phyloP scores from a whole-genome alignment of 768 basidiomycete species.

The Pleurotus pulmonarius region DNA sequence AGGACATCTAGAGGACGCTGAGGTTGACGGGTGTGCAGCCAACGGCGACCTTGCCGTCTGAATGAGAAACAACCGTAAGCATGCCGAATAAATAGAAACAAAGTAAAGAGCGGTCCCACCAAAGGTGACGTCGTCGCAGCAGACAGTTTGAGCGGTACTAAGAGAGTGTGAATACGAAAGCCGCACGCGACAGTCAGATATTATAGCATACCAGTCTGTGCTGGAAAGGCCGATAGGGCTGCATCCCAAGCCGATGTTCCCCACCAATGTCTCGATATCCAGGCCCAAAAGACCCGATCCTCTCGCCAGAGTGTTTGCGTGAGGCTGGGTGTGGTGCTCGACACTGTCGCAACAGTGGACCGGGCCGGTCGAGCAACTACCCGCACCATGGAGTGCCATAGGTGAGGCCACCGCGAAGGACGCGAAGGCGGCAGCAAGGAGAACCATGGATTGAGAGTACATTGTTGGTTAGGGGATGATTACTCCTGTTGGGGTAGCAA shows the following conservation, averaged over 20 bases:
- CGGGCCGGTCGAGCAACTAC: slow-evolving; percentile 1
- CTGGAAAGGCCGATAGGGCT: not conserved
- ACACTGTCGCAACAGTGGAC: slow-evolving; percentile 3
- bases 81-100: not conserved
- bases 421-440: slow-evolving; percentile 6
- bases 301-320: not conserved
- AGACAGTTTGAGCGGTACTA: slow-evolving; percentile 1
- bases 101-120: not conserved
- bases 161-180: not conserved
- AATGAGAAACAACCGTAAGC: too few relatives aligned
- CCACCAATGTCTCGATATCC: not conserved
- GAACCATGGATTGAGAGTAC: not conserved
- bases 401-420: not conserved
- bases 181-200: not conserved
- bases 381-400: not conserved
- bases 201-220: not conserved
- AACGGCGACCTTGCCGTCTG: not conserved
- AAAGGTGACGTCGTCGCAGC: slow-evolving; percentile 6
- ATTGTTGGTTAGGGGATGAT: not conserved
- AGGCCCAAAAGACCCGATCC: not conserved
- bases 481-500: not conserved
- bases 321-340: slow-evolving; percentile 5
- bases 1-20: not conserved
- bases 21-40: slow-evolving; percentile 7
- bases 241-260: not conserved